Conservation (phyloP, 1,284 basidiomycete species). For the Heliocybe sulcata region DNA sequence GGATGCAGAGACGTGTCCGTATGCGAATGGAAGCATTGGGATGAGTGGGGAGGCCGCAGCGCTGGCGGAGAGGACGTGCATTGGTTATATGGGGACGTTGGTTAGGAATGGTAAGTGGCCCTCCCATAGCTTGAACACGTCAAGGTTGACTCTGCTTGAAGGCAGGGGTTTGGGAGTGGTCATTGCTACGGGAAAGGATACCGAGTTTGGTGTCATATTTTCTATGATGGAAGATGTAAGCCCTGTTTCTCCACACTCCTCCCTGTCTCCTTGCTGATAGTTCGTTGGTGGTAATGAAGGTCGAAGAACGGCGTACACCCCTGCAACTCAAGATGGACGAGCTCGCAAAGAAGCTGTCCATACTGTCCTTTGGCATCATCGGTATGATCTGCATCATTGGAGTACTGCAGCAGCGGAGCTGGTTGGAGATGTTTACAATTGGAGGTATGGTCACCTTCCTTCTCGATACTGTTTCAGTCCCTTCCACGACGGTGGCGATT, state of each 20-base stretch:
- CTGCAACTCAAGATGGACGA: constrained; percentile 96
- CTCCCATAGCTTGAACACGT: no score
- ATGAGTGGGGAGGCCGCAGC: constrained; percentile 44
- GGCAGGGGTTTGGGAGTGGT: constrained; percentile 85
- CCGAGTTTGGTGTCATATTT: constrained; percentile 96
- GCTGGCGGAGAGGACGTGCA: constrained; percentile 82
- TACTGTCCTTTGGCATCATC: constrained; percentile 89
- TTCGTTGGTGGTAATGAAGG: constrained; percentile 32
- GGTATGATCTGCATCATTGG: constrained; percentile 92
- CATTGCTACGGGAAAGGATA: constrained; percentile 83
- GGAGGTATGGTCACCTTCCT: constrained; percentile 59
- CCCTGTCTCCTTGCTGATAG: neutral
- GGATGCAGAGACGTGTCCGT: constrained; percentile 44
- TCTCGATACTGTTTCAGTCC: no score
- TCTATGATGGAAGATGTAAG: constrained; percentile 95
- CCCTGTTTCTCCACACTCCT: constrained; percentile 9
- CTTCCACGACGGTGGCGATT: no score
- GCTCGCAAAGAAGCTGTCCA: constrained; percentile 86
- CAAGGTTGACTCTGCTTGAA: constrained; percentile 17
- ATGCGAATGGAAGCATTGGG: neutral
- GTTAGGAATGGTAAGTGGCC: constrained; percentile 85
- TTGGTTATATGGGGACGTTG: constrained; percentile 96
- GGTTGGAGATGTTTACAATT: constrained; percentile 99
- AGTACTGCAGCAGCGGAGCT: constrained; percentile 78
- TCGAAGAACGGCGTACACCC: constrained; percentile 91